phyloP scores from a whole-genome alignment of 768 basidiomycete genomes.

The Lactarius trivialis region DNA sequence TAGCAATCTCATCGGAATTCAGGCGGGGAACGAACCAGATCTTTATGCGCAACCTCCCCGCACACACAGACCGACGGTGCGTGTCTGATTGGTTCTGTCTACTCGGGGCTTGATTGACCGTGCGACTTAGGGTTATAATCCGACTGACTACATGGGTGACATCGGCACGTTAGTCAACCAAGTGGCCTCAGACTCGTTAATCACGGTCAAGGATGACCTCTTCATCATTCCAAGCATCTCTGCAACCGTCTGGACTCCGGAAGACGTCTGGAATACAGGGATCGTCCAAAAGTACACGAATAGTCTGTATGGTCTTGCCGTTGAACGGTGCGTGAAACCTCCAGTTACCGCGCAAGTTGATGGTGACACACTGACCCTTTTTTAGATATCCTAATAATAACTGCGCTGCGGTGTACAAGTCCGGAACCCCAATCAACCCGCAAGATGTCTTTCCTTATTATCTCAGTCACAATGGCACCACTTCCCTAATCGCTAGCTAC shows the following conservation, averaged over 20 bases:
- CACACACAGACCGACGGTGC: conserved; percentile 10
- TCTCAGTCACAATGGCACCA: conserved; percentile 52
- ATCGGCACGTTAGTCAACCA: conserved; percentile 17
- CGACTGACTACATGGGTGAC: conserved; percentile 32
- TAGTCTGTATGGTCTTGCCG: conserved; percentile 14
- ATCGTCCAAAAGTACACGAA: conserved; percentile 9
- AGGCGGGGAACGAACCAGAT: conserved; percentile 77
- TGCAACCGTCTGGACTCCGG: conserved; percentile 11
- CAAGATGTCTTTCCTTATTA: conserved; percentile 47
- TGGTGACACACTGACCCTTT: conserved; percentile 8
- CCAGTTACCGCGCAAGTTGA: neutral
- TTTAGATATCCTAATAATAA: conserved; percentile 56
- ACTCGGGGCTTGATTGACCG: neutral
- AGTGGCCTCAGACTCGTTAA: conserved; percentile 2
- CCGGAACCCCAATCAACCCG: conserved; percentile 36
- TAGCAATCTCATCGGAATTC: conserved; percentile 55
- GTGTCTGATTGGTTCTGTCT: neutral
- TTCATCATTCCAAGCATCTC: conserved; percentile 21
- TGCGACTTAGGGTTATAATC: conserved; percentile 5
- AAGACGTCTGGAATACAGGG: conserved; percentile 19
- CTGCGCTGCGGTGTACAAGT: conserved; percentile 45
- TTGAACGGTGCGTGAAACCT: conserved; percentile 15
- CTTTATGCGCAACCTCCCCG: conserved; percentile 40
- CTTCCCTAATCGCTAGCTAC: conserved; percentile 47
- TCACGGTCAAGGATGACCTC: conserved; percentile 1